Base-by-base conservation (phyloP, 23 red algal genomes). In the Chondrus crispus region DNA sequence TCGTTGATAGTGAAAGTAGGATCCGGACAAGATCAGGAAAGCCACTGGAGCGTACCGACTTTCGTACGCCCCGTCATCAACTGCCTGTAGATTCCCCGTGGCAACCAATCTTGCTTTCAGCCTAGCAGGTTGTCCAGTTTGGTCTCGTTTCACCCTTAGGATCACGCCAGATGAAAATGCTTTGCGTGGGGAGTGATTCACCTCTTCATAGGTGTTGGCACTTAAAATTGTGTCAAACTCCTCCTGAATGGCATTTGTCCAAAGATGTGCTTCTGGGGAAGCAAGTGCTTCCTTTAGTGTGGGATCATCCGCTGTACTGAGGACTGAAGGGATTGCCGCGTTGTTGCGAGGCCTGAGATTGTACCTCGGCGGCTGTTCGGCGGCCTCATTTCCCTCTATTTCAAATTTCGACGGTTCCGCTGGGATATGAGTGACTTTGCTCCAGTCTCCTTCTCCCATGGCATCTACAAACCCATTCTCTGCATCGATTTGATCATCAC, bases 71-170 rank as follows among this genome's bases (percentile, higher is more conserved):
- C 11, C 26, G 1, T 51, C 45, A 2, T 47, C 58, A 13, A 26
- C 24, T 3, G 24, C 20, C 26, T 66, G 37, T 13, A 80, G 2
- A 29, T 80, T 90, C 16, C 48, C 70, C 0, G 1, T n/a, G 3
- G 74, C 72, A 2, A 79, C 70, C 14, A 90, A 36, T 10, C 87
- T 24, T 24, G 43, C 87, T 57, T 80, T 90, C 48, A 80, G 80
- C 10, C 87, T 29, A 2, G 87, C 49, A 5, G 47, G 72, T 2
- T 18, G 14, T 11, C 43, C 74, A 22, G 62, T 2, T 43, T 76
- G 3, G 68, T 90, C 71, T 4, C 70, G 12, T 51, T 68, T 63
- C 18, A 80, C 20, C 11, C 52, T 75, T 16, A 90, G 48, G 22
- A 90, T 66, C 1, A 80, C 6, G 3, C 2, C 53, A 43, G 0